Base-by-base conservation (phyloP, 148 eudicot genomes). In the Rhododendron ferrugineum region DNA sequence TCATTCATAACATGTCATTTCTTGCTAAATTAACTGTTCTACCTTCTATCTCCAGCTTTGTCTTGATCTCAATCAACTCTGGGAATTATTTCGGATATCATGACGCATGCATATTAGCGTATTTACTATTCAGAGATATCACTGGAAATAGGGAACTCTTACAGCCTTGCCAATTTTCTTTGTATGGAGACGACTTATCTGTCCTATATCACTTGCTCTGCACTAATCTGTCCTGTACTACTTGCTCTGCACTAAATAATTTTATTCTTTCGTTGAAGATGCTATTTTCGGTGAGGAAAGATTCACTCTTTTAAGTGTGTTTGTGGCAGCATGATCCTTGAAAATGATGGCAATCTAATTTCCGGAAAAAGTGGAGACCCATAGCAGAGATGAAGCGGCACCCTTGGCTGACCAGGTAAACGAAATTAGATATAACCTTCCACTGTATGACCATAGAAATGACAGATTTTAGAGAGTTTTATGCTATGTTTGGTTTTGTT, bases 351-450 rank as follows among this genome's bases (percentile, higher is more conserved):
- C 52, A 95, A 87, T 88, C 85, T 93, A 74, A 95, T 97, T 84
- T 98, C 98, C 52, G 94, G 95, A 78, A 97, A 97, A 97, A 88
- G 98, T 95, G 58, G 98, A 94, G 18, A 91, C 92, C 64, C 91
- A 92, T 80, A 92, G 90, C 74, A 90, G 93, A 87, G 99, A 97
- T 88, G 93, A 94, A 81, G 93, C 96, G 30, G 98, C 98, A 82
- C 95, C 98, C 79, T 90, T 97, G 85, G 93, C 98, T 52, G 98
- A 97, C 89, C 99, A 95, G 98, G 98, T 95, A 84, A 78, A 76
- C 44, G 40, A 56, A 83, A 52, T 83, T n/a, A 26, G 13, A n/a
- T n/a, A 1, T 2, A 8, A 62, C 70, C 70, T 64, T n/a, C 9
- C 9, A 64, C 13, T n/a, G 14, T 8, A 28, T 28, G 76, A 26